A percentile compares a stretch with the other conserved stretches of the same genome.
Evolutionary conservation across 2,329 filamentous ascomycete genomes (phyloP).

Genomic region (Neofusicoccum parvum): DNA sequence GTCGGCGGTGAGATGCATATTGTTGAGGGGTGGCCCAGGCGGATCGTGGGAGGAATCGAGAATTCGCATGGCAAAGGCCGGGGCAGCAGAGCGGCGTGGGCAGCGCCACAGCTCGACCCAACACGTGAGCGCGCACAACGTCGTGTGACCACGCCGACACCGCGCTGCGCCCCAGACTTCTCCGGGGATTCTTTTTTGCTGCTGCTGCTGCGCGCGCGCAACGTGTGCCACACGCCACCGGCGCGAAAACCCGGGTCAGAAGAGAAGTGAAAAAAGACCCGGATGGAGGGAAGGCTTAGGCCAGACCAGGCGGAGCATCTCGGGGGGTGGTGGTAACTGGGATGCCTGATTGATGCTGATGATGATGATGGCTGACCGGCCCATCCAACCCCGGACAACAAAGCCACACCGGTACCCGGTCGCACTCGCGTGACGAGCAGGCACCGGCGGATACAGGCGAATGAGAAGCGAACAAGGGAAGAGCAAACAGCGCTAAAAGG

Average conservation of each 20-base stretch:
- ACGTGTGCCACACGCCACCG: conserved; percentile 5
- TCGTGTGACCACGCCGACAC: neutral
- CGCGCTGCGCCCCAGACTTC: neutral
- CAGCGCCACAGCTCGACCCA: too few relatives aligned
- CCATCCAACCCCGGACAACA: too few relatives aligned
- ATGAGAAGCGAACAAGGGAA: neutral
- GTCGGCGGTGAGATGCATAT: too few relatives aligned
- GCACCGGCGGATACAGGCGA: neutral
- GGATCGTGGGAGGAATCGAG: too few relatives aligned
- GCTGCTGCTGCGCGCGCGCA: neutral
- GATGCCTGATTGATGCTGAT: too few relatives aligned
- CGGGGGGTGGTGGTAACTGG: too few relatives aligned
- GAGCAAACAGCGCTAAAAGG: neutral
- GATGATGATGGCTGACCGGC: too few relatives aligned
- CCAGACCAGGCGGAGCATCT: too few relatives aligned
- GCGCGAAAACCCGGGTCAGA: conserved; percentile 2
- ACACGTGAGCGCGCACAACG: neutral
- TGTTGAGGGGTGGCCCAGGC: too few relatives aligned
- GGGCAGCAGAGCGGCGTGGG: too few relatives aligned
- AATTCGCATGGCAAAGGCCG: too few relatives aligned
- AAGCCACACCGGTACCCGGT: neutral
- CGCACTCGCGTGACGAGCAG: neutral
- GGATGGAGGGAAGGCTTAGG: too few relatives aligned
- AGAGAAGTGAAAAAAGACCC: neutral
- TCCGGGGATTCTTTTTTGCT: neutral